These are phyloP conservation scores for Uronychia setigera DNA, from an alignment of 73 alveolate genomes.

Conservation along the genomic window DNA sequence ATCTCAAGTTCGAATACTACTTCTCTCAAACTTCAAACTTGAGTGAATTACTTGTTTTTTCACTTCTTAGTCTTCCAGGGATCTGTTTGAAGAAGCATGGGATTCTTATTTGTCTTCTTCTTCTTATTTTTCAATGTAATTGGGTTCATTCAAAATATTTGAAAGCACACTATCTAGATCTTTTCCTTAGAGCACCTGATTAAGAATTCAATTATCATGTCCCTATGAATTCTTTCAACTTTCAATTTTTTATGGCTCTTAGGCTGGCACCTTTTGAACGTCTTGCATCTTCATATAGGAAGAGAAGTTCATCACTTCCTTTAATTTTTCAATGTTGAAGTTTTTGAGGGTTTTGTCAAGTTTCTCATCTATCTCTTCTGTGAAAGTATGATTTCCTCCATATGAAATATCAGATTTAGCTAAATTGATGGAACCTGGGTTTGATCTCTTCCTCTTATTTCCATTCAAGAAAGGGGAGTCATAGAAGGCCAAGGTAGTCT, in stretches of 20 bases:
- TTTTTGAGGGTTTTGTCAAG: neutral
- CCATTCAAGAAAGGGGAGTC: neutral
- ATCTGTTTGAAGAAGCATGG: neutral
- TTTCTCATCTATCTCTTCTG: neutral
- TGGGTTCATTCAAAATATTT: no score
- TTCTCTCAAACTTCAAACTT: neutral
- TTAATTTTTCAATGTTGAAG: neutral
- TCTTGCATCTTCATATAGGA: neutral
- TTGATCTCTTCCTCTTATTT: neutral
- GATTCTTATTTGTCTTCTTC: neutral
- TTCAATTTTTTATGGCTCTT: neutral
- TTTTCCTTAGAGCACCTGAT: neutral
- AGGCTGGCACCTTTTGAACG: neutral
- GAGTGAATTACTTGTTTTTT: neutral
- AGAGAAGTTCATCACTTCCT: neutral
- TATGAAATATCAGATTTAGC: neutral
- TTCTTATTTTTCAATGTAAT: neutral
- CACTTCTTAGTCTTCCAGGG: neutral
- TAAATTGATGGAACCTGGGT: neutral
- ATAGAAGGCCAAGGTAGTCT: neutral
- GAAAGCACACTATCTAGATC: neutral
- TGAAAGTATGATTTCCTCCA: neutral
- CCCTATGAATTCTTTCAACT: neutral
- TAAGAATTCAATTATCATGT: neutral
- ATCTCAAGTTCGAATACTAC: no score